phyloP scores from a whole-genome alignment of 257 asterid genomes.

The Lavandula angustifolia region DNA sequence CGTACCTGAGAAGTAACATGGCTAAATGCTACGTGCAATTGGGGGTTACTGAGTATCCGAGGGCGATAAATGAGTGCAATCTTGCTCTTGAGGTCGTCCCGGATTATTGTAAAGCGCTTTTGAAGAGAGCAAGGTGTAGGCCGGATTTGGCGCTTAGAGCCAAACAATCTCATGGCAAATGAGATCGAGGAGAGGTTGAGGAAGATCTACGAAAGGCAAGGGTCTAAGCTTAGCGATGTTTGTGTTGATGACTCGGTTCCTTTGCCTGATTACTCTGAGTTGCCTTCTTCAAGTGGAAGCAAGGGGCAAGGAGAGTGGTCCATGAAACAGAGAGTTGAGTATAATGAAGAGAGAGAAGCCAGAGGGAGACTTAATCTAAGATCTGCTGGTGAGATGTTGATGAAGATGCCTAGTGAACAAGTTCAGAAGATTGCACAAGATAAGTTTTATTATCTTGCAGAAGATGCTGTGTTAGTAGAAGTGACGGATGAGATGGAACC shows the following conservation, averaged over 20 bases:
- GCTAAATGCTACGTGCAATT: conserved; percentile 86
- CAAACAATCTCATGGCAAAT: conserved; percentile 73
- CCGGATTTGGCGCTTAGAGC: conserved; percentile 73
- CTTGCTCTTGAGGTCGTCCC: conserved; percentile 87
- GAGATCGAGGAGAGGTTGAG: conserved; percentile 75
- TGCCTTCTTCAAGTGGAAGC: conserved; percentile 33
- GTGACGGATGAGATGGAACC: no score
- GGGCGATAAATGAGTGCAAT: conserved; percentile 81
- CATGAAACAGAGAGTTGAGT: conserved; percentile 31
- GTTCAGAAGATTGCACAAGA: conserved; percentile 41
- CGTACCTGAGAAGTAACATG: conserved; percentile 72
- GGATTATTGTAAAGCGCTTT: conserved; percentile 70
- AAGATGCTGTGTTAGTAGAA: no score
- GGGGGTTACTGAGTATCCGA: conserved; percentile 70
- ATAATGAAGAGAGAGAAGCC: conserved; percentile 20
- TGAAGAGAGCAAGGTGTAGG: conserved; percentile 85
- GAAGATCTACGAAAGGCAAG: conserved; percentile 51
- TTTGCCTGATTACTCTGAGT: conserved; percentile 54
- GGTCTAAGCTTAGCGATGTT: conserved; percentile 41
- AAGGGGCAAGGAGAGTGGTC: conserved; percentile 44
- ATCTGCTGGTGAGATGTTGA: conserved; percentile 14
- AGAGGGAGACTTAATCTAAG: conserved; percentile 23
- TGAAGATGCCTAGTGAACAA: conserved; percentile 19
- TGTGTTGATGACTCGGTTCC: conserved; percentile 50
- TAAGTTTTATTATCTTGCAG: no score